Evolutionary conservation across 2,329 filamentous ascomycete species (phyloP), one percentile per base, ranked within the genome.

Genomic region (Blumeria graminis): DNA sequence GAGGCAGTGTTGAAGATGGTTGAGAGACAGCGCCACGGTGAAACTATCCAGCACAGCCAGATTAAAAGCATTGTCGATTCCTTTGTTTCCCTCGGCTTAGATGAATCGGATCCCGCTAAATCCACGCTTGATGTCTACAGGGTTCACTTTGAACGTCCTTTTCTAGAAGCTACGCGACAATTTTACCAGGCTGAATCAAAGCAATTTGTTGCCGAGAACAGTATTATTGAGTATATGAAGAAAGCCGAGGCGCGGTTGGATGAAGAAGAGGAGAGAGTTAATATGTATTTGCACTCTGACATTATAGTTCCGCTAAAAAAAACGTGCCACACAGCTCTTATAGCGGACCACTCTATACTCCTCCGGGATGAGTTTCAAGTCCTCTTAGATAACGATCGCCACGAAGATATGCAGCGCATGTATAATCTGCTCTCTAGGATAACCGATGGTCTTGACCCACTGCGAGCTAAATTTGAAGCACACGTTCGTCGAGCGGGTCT

Each of bases 161-260:
- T 95, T 75, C 76, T 98, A 55, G 75, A 76, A 6, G 86, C 88
- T 3, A 98, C 92, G 9, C 80, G 78, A 63, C 71, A 75, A 34
- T 98, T 94, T 71, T 98, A 98, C 68, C 76, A 87, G 63, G 81
- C 84, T 50, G 93, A 98, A 68, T 96, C 92, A 18, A 86, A 87
- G 64, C 84, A 88, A 60, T 98, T 98, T 66, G 80, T 98, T 36
- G 86, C 88, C 10, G 90, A 96, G 69, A 98, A 98, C 68, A 94
- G 85, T 60, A 88, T 98, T 3, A 89, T 98, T 36, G 92, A 98
- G 67, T 98, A 96, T 71, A 96, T 98, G 92, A 96, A 96, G 75
- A 98, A 98, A 76, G 93, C 92, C 0, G 90, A 96, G 70, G 71
- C 80, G 45, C 82, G 92, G 35, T 71, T 98, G 59, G 80, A 86